Evolutionary conservation across 2,329 filamentous ascomycete species (phyloP).

Genomic region (Cordyceps cicadae): DNA sequence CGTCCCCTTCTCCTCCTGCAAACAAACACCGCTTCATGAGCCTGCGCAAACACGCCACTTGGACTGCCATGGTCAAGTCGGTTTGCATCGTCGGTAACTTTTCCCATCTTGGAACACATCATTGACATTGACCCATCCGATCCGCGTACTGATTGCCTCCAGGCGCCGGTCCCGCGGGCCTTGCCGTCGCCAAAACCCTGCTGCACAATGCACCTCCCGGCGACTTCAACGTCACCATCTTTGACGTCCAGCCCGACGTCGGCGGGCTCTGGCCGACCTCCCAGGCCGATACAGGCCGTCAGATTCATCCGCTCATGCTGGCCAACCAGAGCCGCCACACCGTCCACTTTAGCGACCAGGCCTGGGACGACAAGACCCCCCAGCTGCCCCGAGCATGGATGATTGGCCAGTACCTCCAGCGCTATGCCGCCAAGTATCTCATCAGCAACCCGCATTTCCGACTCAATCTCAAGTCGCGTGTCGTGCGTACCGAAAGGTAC

Average conservation of each 20-base stretch:
- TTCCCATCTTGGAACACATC: too few species aligned
- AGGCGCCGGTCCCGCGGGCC: conserved; percentile 63
- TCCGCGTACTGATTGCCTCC: background rate
- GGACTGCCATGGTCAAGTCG: conserved; percentile 27
- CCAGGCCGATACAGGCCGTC: conserved; percentile 38
- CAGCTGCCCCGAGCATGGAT: conserved; percentile 71
- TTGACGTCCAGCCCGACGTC: conserved; percentile 56
- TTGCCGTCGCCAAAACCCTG: conserved; percentile 65
- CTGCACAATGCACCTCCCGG: conserved; percentile 47
- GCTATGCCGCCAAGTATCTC: conserved; percentile 54
- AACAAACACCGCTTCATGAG: conserved; percentile 7
- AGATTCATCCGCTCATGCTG: conserved; percentile 58
- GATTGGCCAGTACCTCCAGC: conserved; percentile 62
- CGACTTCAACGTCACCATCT: conserved; percentile 60
- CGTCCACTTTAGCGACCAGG: conserved; percentile 62
- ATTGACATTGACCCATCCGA: background rate
- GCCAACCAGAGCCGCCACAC: conserved; percentile 73
- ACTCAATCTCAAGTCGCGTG: conserved; percentile 41
- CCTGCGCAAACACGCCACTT: conserved; percentile 3
- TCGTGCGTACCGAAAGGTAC: conserved; percentile 32
- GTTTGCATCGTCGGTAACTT: conserved; percentile 36
- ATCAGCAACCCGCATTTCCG: conserved; percentile 29
- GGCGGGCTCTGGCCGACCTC: conserved; percentile 70
- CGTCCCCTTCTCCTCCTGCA: too few species aligned
- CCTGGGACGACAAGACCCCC: conserved; percentile 55